These are phyloP conservation scores for Fusarium longipes DNA, from an alignment of 2,329 filamentous ascomycete species.

Conservation along the genomic window DNA sequence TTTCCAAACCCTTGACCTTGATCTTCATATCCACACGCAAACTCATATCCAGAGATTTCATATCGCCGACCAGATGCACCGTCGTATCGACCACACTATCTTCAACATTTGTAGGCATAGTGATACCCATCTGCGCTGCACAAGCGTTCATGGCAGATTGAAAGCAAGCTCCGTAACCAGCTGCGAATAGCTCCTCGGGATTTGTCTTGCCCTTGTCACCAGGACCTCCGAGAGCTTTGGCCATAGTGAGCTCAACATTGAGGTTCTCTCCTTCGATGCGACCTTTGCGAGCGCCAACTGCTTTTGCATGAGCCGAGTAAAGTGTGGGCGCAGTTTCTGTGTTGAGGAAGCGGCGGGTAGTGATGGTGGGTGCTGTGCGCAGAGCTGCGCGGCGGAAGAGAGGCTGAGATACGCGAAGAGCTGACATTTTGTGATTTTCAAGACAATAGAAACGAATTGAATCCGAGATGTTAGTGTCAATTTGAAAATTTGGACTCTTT, in stretches of 20 bases:
- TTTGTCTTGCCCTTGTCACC: conserved; percentile 26
- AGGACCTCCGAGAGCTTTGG: conserved; percentile 21
- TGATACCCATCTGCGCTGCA: conserved; percentile 9
- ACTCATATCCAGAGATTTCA: conserved; percentile 19
- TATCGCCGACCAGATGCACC: conserved; percentile 20
- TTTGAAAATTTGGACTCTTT: background rate
- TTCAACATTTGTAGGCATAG: conserved; percentile 9
- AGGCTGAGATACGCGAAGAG: conserved; percentile 7
- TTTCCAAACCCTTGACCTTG: conserved; percentile 11
- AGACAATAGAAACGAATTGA: accelerated
- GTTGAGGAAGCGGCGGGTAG: conserved; percentile 3
- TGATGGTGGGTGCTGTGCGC: background rate
- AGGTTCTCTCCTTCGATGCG: conserved; percentile 25
- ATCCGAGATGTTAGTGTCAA: background rate
- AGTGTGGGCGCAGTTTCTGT: conserved; percentile 9
- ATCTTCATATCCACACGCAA: conserved; percentile 25
- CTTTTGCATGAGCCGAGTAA: conserved; percentile 27
- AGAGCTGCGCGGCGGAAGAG: background rate
- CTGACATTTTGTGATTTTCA: conserved; percentile 11
- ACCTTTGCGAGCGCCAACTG: conserved; percentile 20
- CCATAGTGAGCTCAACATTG: conserved; percentile 30
- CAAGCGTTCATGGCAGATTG: conserved; percentile 28
- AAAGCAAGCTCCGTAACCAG: conserved; percentile 26
- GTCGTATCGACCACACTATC: conserved; percentile 24
- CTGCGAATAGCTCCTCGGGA: conserved; percentile 18